These are phyloP conservation scores for Rachicladosporium sp. DNA, from an alignment of 2,329 filamentous ascomycete genomes.

Conservation along the genomic window DNA sequence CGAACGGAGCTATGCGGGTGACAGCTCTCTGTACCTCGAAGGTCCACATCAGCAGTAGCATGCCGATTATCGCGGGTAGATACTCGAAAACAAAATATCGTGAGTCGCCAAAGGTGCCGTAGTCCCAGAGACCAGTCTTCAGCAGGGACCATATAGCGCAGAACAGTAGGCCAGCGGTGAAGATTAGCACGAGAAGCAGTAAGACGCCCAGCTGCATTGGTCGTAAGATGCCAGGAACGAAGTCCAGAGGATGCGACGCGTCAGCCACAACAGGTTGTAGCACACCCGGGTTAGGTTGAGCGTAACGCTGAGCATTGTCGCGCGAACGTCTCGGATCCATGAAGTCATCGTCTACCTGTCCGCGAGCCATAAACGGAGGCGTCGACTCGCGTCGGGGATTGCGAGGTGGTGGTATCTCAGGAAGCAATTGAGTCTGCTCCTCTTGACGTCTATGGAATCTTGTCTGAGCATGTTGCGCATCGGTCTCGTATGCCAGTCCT, in stretches of 20 bases:
- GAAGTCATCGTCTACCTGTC: no score
- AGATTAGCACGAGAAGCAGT: slow-evolving; percentile 50
- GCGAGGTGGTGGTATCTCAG: slow-evolving; percentile 1
- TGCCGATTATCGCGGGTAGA: slow-evolving; percentile 65
- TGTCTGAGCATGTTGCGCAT: no score
- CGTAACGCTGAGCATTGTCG: no score
- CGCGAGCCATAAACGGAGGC: slow-evolving; percentile 2
- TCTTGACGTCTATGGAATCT: no score
- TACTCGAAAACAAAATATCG: slow-evolving; percentile 81
- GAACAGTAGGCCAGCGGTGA: slow-evolving; percentile 61
- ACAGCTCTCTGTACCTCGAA: slow-evolving; percentile 62
- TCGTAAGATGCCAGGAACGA: slow-evolving; percentile 59
- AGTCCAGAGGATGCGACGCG: slow-evolving; percentile 40
- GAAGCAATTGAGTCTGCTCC: no score
- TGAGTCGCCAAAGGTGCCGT: slow-evolving; percentile 55
- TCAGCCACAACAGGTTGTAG: slow-evolving; percentile 22
- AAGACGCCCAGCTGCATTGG: slow-evolving; percentile 50
- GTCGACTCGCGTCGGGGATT: slow-evolving; percentile 5
- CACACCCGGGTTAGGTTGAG: slow-evolving; percentile 12
- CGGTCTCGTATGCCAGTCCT: no score
- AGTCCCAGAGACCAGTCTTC: slow-evolving; percentile 55
- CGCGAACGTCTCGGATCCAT: no score
- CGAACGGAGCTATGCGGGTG: slow-evolving; percentile 67
- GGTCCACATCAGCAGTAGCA: slow-evolving; percentile 60
- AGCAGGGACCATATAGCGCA: slow-evolving; percentile 55